Base-by-base conservation (phyloP, 129 eudicot genomes). In the Helianthus tuberosus region DNA sequence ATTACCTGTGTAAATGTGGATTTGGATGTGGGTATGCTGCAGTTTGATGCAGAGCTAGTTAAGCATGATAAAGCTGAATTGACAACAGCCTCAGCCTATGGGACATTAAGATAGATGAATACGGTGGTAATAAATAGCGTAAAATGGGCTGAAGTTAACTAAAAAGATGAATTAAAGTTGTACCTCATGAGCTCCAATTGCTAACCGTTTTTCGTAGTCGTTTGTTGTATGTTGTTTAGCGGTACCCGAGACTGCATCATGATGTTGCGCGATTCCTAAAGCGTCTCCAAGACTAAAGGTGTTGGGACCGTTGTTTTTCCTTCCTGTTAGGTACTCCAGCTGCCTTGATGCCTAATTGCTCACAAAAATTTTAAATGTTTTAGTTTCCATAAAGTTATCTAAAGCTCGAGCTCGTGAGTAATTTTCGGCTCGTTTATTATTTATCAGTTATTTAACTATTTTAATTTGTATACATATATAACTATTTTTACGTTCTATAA, bases 191-290 rank as follows among this genome's bases (percentile, higher is more conserved):
- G 98, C 91, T 69, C 98, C 98, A 79, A 86, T 83, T 71, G 96
- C 91, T 80, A 93, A 80, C 66, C 93, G 96, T 81, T 93, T 93
- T 51, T 79, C 84, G 71, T 93, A 90, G 86, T 93, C 96, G 59
- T 90, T 25, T 71, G 98, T 93, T n/a, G 93, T 86, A 74, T 90
- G 96, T 71, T 90, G 96, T 84, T 83, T 82, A 68, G 98, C 91
- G 61, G 96, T 93, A 53, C 98, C 98, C 52, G 84, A 88, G 23
- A 88, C 82, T 9, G 96, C 98, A 71, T 93, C 98, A 74, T 93
- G 98, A 71, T 93, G 98, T 73, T 93, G 98, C 51, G 96, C 89
- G 25, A 90, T 83, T 68, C 92, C 98, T 77, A 93, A 88, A 76
- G 98, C 98, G 70, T 93, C 95, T 36, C 98, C 96, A 58, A 93